Base-by-base conservation (phyloP, 1,139 yeast genomes). In the Suhomyces bokatorum region DNA sequence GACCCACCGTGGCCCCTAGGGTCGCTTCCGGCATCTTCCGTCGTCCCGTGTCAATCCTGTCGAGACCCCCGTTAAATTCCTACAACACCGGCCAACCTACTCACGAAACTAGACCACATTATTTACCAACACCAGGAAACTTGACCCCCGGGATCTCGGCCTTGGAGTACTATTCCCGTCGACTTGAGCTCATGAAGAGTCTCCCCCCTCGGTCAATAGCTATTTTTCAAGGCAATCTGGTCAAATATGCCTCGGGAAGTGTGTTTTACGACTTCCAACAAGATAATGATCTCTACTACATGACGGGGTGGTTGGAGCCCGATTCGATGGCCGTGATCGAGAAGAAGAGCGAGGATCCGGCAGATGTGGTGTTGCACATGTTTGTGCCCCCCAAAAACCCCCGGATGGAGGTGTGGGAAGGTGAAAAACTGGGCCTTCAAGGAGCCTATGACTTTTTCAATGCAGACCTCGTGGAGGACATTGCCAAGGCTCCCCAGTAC, bases 291-390 rank as follows among this genome's bases (percentile, higher is more conserved):
- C 71, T 95, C 30, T 90, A 69, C 63, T 93, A 93, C 62, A 64
- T 93, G 51, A 85, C 96, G 1, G 98, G 98, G 8, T 91, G 97
- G 87, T 75, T 87, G 48, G 99, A 93, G 61, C 97, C 99, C 2
- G 85, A 87, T 51, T 81, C 96, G 0, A 85, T 89, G 27, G 80
- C 85, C 46, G 70, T 88, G 5, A 67, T 95, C 39, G 95, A 87
- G 59, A 87, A 84, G 55, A 63, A 65, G 24, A 58, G 55, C 16
- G 80, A 80, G 14, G 62, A 65, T 10, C 75, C 73, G 1, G 83
- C 80, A 7, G 82, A 82, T 53, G 68, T 81, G 15, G 62, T 75
- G 1, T 77, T 87, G 46, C 95, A 87, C 57, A 79, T 95, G 85
- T 69, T 90, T 44, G 96, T 91, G 6, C 97, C 93, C 2, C 89